These are phyloP conservation scores for Flaveria robusta DNA, from an alignment of 129 eudicot genomes.

Conservation along the genomic window DNA sequence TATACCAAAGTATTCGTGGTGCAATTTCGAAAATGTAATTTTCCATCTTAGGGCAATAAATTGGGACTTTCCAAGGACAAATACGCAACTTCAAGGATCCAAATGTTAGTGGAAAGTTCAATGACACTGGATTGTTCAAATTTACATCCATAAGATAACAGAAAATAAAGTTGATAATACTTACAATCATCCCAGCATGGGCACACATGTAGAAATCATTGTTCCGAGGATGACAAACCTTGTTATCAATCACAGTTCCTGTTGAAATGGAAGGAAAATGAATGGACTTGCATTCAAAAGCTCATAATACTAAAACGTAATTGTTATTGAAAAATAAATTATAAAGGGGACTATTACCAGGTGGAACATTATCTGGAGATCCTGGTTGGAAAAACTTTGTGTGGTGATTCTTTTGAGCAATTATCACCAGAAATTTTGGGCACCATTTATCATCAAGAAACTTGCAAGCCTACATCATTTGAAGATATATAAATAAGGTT, in stretches of 20 bases:
- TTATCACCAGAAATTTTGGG: constrained; percentile 68
- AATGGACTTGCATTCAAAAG: not conserved
- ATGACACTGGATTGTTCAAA: not conserved
- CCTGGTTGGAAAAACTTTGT: constrained; percentile 73
- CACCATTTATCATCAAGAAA: constrained; percentile 74
- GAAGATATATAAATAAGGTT: not conserved
- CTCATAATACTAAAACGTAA: not conserved
- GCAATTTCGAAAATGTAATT: not conserved
- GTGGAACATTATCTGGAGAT: constrained; percentile 74
- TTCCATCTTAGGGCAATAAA: not conserved
- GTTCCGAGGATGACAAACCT: constrained; percentile 65
- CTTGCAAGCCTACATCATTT: constrained; percentile 60
- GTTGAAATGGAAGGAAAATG: not conserved
- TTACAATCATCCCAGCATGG: constrained; percentile 74
- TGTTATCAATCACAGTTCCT: constrained; percentile 85
- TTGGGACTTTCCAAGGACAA: not conserved
- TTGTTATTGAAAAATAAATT: not conserved
- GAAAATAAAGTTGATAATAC: constrained; percentile 9
- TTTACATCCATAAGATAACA: not conserved
- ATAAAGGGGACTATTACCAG: constrained; percentile 41
- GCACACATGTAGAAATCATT: constrained; percentile 76
- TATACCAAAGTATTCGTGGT: not conserved
- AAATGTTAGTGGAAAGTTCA: not conserved
- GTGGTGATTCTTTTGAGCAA: constrained; percentile 84
- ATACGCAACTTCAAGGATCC: not conserved